A percentile compares a stretch with the other conserved stretches of the same genome.
These are phyloP conservation scores for Zea mays DNA, from an alignment of 176 grass and related monocot genomes.

Conservation along the genomic window DNA sequence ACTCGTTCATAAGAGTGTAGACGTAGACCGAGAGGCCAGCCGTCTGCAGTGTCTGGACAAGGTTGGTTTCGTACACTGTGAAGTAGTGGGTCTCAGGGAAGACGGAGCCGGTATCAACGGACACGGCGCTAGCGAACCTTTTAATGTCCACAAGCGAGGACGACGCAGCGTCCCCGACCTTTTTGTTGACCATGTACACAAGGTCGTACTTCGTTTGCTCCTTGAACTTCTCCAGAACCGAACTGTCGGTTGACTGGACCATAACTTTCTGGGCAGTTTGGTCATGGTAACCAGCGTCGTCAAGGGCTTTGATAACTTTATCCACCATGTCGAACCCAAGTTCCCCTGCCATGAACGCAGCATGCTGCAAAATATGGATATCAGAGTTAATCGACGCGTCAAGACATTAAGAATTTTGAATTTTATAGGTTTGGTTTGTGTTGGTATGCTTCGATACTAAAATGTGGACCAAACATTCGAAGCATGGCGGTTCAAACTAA, in stretches of 20 bases:
- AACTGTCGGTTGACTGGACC: conserved; percentile 81
- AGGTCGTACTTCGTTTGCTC: conserved; percentile 73
- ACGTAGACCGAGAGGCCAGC: conserved; percentile 68
- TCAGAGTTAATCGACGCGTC: conserved; percentile 5
- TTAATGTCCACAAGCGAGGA: conserved; percentile 67
- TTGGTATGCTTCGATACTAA: conserved; percentile 11
- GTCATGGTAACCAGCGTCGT: conserved; percentile 54
- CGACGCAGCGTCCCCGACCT: conserved; percentile 48
- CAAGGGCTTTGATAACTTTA: conserved; percentile 52
- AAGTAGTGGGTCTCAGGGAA: conserved; percentile 48
- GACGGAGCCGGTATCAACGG: conserved; percentile 47
- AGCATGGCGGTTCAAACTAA: conserved; percentile 12
- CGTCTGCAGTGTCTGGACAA: conserved; percentile 58
- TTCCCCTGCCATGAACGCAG: conserved; percentile 61
- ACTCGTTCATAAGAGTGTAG: conserved; percentile 76
- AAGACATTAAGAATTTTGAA: neutral
- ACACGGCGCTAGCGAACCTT: conserved; percentile 61
- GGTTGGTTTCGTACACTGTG: conserved; percentile 48
- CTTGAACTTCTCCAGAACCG: conserved; percentile 74
- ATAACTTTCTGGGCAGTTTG: conserved; percentile 58
- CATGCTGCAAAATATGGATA: conserved; percentile 59
- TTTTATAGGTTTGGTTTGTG: neutral
- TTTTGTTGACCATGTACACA: conserved; percentile 68
- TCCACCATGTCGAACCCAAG: conserved; percentile 65
- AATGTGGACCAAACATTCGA: conserved; percentile 1